Conservation (phyloP, 2,329 filamentous ascomycete species). For the Fusarium devonianum region DNA sequence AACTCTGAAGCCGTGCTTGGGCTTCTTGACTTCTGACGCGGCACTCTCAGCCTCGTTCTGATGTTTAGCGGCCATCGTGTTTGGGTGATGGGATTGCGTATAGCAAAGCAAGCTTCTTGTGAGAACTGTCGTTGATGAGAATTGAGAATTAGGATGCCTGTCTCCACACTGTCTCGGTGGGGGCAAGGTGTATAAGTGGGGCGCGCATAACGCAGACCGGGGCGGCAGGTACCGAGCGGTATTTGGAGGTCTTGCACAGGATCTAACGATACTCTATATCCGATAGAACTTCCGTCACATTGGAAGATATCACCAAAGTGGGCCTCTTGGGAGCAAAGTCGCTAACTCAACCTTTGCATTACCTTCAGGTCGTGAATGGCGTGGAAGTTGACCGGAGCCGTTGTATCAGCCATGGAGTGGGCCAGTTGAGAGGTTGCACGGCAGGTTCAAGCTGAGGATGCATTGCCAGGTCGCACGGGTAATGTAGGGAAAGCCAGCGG, state of each 20-base stretch:
- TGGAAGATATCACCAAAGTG: too few species aligned
- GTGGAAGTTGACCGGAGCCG: not conserved
- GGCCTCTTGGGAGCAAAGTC: too few species aligned
- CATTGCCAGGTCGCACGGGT: conserved; percentile 34
- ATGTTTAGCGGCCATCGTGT: conserved; percentile 46
- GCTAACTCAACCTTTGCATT: too few species aligned
- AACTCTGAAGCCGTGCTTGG: conserved; percentile 78
- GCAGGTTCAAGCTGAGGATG: conserved; percentile 20
- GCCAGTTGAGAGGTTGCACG: conserved; percentile 11
- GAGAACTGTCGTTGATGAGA: conserved; percentile 32
- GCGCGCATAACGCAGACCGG: conserved; percentile 5
- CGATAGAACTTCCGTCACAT: conserved; percentile 7
- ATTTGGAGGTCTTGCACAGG: conserved; percentile 25
- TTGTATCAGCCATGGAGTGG: conserved; percentile 5
- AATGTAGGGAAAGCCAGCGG: conserved; percentile 1
- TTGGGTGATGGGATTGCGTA: not conserved
- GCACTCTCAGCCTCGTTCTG: conserved; percentile 41
- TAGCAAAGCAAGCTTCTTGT: too few species aligned
- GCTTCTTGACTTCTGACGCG: conserved; percentile 56
- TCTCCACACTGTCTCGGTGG: conserved; percentile 26
- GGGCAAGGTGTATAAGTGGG: conserved; percentile 24
- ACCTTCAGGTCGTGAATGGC: too few species aligned
- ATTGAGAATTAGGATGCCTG: conserved; percentile 29
- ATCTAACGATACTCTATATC: conserved; percentile 13
- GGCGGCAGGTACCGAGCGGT: conserved; percentile 1